Evolutionary conservation across 2,329 filamentous ascomycete species (phyloP).

Genomic region (Simplicillium aogashimaense): DNA sequence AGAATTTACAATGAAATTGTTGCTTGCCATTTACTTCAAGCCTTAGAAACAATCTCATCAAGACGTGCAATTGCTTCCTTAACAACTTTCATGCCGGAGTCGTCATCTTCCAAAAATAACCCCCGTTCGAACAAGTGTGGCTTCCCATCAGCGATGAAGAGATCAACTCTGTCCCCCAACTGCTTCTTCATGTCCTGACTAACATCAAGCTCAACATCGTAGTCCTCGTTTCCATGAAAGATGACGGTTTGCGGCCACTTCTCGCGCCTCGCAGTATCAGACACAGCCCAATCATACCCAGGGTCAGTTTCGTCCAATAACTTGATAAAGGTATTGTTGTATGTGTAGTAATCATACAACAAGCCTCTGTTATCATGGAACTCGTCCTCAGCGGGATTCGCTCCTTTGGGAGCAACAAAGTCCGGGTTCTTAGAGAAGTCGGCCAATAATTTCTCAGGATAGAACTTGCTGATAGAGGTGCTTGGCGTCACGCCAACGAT

Average conservation of each 20-base stretch:
- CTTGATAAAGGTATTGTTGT: constrained; percentile 17
- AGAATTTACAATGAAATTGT: no score
- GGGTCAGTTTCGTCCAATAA: constrained; percentile 18
- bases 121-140: constrained; percentile 18
- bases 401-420: constrained; percentile 6
- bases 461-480: constrained; percentile 6
- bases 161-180: constrained; percentile 16
- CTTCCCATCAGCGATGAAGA: constrained; percentile 16
- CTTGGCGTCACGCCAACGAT: constrained; percentile 11
- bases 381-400: neutral
- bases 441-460: constrained; percentile 14
- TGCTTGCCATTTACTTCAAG: neutral
- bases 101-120: constrained; percentile 18
- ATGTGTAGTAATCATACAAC: constrained; percentile 23
- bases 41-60: constrained; percentile 10
- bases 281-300: constrained; percentile 19
- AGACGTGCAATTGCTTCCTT: constrained; percentile 13
- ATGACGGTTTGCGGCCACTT: constrained; percentile 23
- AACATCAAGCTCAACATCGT: constrained; percentile 17
- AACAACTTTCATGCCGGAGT: constrained; percentile 16
- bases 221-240: constrained; percentile 20
- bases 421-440: constrained; percentile 15
- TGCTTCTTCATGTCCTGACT: constrained; percentile 15
- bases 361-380: constrained; percentile 8
- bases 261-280: constrained; percentile 5